Percentiles rank a stretch among this genome's conserved stretches.
These are phyloP conservation scores for Glaciozyma antarctica DNA, from an alignment of 768 basidiomycete genomes.

Conservation along the genomic window DNA sequence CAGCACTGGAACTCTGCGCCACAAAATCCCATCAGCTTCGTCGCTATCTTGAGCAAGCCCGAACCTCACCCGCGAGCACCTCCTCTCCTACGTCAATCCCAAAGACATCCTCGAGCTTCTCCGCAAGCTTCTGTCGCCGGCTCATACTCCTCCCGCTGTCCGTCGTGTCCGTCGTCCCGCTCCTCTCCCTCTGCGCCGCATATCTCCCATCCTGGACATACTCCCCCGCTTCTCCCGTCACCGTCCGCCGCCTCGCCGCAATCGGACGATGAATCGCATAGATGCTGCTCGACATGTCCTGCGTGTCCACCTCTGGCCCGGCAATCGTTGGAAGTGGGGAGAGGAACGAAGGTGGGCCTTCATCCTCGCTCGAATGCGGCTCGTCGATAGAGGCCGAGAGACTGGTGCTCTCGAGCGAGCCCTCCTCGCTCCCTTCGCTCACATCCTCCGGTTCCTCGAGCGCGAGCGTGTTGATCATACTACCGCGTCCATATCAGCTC, in stretches of 20 bases:
- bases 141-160: not conserved
- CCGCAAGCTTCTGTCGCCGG: constrained; percentile 51
- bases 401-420: not conserved
- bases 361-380: not conserved
- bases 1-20: constrained; percentile 27
- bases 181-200: not conserved
- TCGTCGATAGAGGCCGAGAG: not conserved
- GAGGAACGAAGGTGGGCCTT: constrained; percentile 6
- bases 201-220: not conserved
- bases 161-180: not conserved
- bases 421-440: not conserved
- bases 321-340: not conserved
- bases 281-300: constrained; percentile 6
- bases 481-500: not conserved
- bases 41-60: not conserved
- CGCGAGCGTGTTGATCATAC: constrained; percentile 27
- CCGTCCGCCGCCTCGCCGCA: constrained; percentile 8
- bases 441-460: constrained; percentile 7
- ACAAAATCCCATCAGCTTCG: too few relatives aligned
- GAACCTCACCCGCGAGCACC: constrained; percentile 60
- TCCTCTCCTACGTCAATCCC: constrained; percentile 69
- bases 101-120: constrained; percentile 82
- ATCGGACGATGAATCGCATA: constrained; percentile 27
- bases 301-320: not conserved
- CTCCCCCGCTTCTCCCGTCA: constrained; percentile 7